A percentile compares a stretch with the other conserved stretches of the same genome.
phyloP scores from a whole-genome alignment of 1,139 yeast genomes.

The Zygosaccharomyces pseudobailii region DNA sequence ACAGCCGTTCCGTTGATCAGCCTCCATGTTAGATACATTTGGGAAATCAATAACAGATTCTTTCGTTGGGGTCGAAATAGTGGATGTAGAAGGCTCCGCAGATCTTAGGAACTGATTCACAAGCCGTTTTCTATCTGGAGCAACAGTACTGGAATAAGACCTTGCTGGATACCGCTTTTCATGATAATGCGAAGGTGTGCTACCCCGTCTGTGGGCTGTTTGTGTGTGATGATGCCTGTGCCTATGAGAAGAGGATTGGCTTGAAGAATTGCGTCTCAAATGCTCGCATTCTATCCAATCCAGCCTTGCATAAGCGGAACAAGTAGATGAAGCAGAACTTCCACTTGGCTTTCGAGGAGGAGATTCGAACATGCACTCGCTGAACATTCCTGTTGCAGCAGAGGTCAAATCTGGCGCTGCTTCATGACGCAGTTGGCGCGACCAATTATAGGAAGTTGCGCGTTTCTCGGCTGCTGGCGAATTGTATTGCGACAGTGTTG shows the following conservation, averaged over 20 bases:
- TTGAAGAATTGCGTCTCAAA: slow-evolving; percentile 1
- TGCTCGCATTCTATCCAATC: slow-evolving; percentile 2
- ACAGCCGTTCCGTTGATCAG: slow-evolving; percentile 1
- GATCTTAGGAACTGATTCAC: slow-evolving; percentile 27
- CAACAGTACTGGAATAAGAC: slow-evolving; percentile 10
- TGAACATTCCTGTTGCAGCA: slow-evolving; percentile 18
- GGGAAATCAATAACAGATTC: neutral
- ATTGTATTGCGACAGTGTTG: neutral
- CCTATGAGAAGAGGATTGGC: slow-evolving; percentile 1
- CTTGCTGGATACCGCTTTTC: slow-evolving; percentile 6
- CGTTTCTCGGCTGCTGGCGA: slow-evolving; percentile 7
- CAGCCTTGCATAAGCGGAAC: slow-evolving; percentile 10
- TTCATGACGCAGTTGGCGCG: neutral
- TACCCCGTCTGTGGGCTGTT: slow-evolving; percentile 1
- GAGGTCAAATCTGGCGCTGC: slow-evolving; percentile 11
- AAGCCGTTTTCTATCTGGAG: slow-evolving; percentile 20
- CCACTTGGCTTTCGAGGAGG: slow-evolving; percentile 6
- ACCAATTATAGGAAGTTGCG: neutral
- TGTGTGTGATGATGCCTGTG: slow-evolving; percentile 6
- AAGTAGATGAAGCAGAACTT: slow-evolving; percentile 9
- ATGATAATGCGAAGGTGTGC: slow-evolving; percentile 1
- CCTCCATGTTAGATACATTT: neutral
- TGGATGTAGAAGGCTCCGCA: slow-evolving; percentile 8
- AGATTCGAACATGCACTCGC: slow-evolving; percentile 19
- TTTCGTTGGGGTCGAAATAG: neutral